A percentile compares a stretch with the other conserved stretches of the same genome.
phyloP scores from a whole-genome alignment of 2,329 filamentous ascomycete species.

The Trichoderma sp. region DNA sequence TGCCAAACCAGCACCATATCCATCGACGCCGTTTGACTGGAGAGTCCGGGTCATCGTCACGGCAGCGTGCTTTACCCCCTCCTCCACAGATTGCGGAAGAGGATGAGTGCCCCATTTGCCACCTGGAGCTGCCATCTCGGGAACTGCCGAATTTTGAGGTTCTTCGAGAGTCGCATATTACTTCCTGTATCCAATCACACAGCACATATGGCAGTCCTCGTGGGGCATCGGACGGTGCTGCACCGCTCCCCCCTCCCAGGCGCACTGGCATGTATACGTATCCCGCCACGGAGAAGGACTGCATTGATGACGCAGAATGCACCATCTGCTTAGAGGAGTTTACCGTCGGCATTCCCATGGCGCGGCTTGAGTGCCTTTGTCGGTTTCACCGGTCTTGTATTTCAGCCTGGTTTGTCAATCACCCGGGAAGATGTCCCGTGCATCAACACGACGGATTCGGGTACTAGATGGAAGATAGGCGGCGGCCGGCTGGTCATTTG shows the following conservation, averaged over 20 bases:
- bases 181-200: conserved; percentile 53
- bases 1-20: conserved; percentile 31
- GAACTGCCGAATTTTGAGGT: conserved; percentile 52
- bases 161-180: conserved; percentile 58
- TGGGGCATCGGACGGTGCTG: conserved; percentile 26
- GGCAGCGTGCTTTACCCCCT: conserved; percentile 40
- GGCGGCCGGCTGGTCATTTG: background rate
- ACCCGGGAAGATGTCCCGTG: conserved; percentile 62
- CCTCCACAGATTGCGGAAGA: conserved; percentile 62
- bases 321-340: conserved; percentile 68
- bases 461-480: conserved; percentile 24
- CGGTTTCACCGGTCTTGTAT: conserved; percentile 62
- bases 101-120: conserved; percentile 77
- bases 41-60: conserved; percentile 35
- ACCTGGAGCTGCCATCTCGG: conserved; percentile 63
- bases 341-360: conserved; percentile 60
- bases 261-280: conserved; percentile 63
- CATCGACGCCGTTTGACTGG: conserved; percentile 32
- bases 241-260: conserved; percentile 37
- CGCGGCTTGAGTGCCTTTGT: conserved; percentile 64
- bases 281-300: conserved; percentile 64
- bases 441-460: conserved; percentile 63
- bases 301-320: conserved; percentile 64
- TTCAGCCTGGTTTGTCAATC: conserved; percentile 58
- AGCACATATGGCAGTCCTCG: conserved; percentile 46